Evolutionary conservation across 2,329 filamentous ascomycete genomes (phyloP), one percentile per base, ranked within the genome.

Genomic region (Sporothrix sp.): DNA sequence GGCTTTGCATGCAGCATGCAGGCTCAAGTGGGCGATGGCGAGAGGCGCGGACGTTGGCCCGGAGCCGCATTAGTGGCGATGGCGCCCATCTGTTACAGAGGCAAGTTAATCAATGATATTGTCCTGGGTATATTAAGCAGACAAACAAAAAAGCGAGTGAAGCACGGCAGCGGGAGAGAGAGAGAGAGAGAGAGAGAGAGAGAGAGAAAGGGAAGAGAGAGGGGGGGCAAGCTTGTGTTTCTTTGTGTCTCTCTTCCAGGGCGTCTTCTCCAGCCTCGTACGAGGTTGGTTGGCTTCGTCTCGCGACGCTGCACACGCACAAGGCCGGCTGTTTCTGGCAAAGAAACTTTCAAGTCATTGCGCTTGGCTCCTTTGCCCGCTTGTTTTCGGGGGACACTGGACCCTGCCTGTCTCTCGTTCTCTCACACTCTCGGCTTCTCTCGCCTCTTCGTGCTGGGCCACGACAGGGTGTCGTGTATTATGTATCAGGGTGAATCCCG

Each of bases 81-180:
- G 70, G 57, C 65, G 67, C 27, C 52, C 50, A 59, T 72, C 70
- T 73, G 64, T 66, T 65, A 67, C 63, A 66, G 59, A 59, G 56
- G 62, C 35, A 35, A 60, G 56, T n/a, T 59, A 61, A 68, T 72
- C 69, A 72, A 70, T 65, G 61, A 65, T 58, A 50, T 50, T 43
- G 51, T 45, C 35, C 47, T 42, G 27, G 10, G 4, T 16, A 35
- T 35, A 36, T 49, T 42, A 43, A 38, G 11, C 35, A 43, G 16
- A 18, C 30, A 28, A n/a, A 51, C 21, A 40, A 27, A 18, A 42
- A 52, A 37, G 45, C 54, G 58, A 21, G 40, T 28, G 25, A 28
- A 45, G 23, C 28, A 33, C 3, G 32, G 14, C 16, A 44, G 35
- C 20, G 21, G n/a, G 25, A 30, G 32, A 28, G 21, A 28, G 32